Conservation (phyloP, 2,329 filamentous ascomycete genomes). For the Microsporum audouinii region DNA sequence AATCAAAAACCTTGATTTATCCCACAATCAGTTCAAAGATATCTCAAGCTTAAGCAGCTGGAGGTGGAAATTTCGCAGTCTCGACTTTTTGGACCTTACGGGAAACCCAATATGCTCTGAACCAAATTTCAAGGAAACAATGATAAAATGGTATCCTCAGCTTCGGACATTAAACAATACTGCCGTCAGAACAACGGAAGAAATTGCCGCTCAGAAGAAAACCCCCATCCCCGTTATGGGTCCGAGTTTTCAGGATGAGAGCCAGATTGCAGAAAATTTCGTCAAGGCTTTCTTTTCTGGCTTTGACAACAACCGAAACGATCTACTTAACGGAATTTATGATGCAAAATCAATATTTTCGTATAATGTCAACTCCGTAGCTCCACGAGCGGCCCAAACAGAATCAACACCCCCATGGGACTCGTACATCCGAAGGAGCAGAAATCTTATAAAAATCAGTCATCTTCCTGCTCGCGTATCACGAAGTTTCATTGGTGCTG, state of each 20-base stretch:
- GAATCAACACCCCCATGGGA: conserved; percentile 46
- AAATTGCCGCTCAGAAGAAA: conserved; percentile 48
- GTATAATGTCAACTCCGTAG: conserved; percentile 55
- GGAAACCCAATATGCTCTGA: conserved; percentile 61
- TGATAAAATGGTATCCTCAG: conserved; percentile 73
- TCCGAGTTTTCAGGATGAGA: conserved; percentile 62
- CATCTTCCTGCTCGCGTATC: conserved; percentile 50
- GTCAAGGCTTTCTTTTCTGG: conserved; percentile 60
- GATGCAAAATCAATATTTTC: conserved; percentile 67
- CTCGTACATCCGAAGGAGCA: conserved; percentile 62
- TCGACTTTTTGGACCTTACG: conserved; percentile 70
- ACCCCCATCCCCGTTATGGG: conserved; percentile 51
- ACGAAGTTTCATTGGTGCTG: conserved; percentile 53
- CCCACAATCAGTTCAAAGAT: conserved; percentile 64
- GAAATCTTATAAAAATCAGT: conserved; percentile 63
- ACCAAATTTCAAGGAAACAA: conserved; percentile 53
- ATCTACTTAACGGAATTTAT: conserved; percentile 57
- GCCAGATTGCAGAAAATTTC: conserved; percentile 63
- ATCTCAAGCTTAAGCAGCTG: conserved; percentile 59
- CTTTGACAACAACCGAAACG: conserved; percentile 60
- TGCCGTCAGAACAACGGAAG: conserved; percentile 60
- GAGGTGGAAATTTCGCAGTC: conserved; percentile 63
- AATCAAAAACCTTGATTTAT: conserved; percentile 78
- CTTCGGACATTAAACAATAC: conserved; percentile 65
- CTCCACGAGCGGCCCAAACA: conserved; percentile 43